Evolutionary conservation across 805 yeast genomes (phyloP).

Genomic region (Yarrowia sp.): DNA sequence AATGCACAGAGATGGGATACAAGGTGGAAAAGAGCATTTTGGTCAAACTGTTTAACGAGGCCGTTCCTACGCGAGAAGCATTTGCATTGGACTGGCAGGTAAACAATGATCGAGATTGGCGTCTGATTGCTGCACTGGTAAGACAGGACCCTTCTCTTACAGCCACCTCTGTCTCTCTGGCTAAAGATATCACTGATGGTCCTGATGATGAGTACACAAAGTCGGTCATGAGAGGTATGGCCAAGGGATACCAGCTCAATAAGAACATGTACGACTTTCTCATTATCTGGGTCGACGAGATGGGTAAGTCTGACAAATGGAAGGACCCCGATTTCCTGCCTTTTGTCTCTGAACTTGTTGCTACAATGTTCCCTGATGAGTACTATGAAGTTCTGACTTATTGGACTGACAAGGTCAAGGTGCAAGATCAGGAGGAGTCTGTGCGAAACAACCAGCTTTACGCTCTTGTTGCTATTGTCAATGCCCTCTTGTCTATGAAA

Average conservation of each 20-base stretch:
- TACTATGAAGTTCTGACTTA: slow-evolving; percentile 22
- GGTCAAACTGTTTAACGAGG: slow-evolving; percentile 17
- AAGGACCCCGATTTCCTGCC: slow-evolving; percentile 19
- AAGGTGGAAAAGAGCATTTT: slow-evolving; percentile 31
- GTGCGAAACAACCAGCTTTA: slow-evolving; percentile 23
- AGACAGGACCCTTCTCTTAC: slow-evolving; percentile 16
- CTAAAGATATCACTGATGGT: slow-evolving; percentile 15
- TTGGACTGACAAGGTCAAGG: slow-evolving; percentile 13
- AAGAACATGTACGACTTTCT: slow-evolving; percentile 4
- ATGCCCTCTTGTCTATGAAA: slow-evolving; percentile 18
- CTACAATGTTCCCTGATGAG: slow-evolving; percentile 27
- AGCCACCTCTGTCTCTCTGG: slow-evolving; percentile 5
- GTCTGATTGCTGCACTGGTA: slow-evolving; percentile 18
- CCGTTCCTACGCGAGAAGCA: slow-evolving; percentile 23
- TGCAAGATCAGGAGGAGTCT: not conserved
- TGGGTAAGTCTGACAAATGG: slow-evolving; percentile 17
- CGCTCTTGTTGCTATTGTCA: slow-evolving; percentile 19
- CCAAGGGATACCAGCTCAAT: slow-evolving; percentile 18
- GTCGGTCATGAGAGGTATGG: slow-evolving; percentile 25
- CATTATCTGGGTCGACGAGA: slow-evolving; percentile 25
- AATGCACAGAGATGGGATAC: slow-evolving; percentile 30
- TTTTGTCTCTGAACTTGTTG: slow-evolving; percentile 5
- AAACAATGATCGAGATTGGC: slow-evolving; percentile 23
- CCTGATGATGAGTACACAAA: slow-evolving; percentile 22
- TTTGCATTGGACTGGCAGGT: slow-evolving; percentile 23